phyloP scores from a whole-genome alignment of 352 stramenopile species.

The Globisporangium iwayamae region DNA sequence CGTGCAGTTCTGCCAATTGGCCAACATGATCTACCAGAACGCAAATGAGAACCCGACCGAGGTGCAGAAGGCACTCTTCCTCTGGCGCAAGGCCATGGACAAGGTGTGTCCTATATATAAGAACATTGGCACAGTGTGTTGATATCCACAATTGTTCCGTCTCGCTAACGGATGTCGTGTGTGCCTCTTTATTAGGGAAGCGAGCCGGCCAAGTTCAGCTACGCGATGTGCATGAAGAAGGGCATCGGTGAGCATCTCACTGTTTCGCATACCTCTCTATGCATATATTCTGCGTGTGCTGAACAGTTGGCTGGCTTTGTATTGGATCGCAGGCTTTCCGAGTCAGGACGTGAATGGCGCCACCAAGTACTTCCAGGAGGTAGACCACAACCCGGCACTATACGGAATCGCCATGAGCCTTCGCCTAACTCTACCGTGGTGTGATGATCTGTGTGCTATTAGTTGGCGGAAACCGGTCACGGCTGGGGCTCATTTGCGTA shows the following conservation, averaged over 20 bases:
- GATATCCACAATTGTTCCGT: neutral
- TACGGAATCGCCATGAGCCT: neutral
- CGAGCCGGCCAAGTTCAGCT: constrained; percentile 82
- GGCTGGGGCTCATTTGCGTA: constrained; percentile 81
- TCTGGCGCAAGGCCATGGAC: constrained; percentile 83
- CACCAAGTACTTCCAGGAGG: constrained; percentile 73
- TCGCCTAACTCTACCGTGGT: neutral
- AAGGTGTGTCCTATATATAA: constrained; percentile 27
- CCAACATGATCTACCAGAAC: constrained; percentile 86
- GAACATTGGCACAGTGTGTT: too few species aligned
- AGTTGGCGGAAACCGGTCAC: constrained; percentile 61
- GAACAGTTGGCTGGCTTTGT: neutral
- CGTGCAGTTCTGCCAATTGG: constrained; percentile 64
- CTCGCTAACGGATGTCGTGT: neutral
- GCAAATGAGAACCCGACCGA: constrained; percentile 49
- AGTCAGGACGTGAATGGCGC: constrained; percentile 50
- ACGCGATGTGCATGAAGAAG: constrained; percentile 79
- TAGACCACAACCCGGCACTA: constrained; percentile 14
- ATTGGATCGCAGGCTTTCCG: constrained; percentile 34
- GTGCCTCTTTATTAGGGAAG: constrained; percentile 39
- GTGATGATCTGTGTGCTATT: neutral
- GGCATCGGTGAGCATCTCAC: constrained; percentile 39
- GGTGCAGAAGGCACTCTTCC: constrained; percentile 66
- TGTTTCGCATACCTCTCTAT: neutral
- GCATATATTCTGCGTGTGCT: constrained; percentile 4